Percentiles rank a stretch among this genome's conserved stretches.
Conservation (phyloP, 495 filamentous ascomycete species). For the Paragyromitra xinjiangensis region DNA sequence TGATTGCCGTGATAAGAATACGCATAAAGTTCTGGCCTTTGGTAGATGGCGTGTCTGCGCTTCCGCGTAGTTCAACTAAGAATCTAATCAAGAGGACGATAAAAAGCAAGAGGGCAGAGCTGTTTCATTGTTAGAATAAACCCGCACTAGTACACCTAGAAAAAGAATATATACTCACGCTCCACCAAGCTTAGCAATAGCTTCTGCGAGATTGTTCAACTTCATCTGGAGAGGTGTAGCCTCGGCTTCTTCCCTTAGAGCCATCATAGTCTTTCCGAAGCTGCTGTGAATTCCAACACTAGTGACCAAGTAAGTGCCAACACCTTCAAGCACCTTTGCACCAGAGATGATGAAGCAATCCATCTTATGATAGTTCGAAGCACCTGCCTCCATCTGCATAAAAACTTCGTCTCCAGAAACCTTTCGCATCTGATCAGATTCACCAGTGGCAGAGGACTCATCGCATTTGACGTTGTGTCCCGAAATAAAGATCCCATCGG, state of each 20-base stretch:
- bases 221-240: conserved; percentile 82
- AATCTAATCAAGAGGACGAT: conserved; percentile 80
- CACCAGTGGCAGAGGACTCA: conserved; percentile 80
- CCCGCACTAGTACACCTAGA: conserved; percentile 57
- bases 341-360: conserved; percentile 88
- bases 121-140: conserved; percentile 32
- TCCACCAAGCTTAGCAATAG: conserved; percentile 79
- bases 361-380: conserved; percentile 62
- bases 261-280: conserved; percentile 85
- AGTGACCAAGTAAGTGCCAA: conserved; percentile 82
- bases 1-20: conserved; percentile 84
- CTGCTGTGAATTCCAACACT: conserved; percentile 75
- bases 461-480: conserved; percentile 80
- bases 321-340: conserved; percentile 78
- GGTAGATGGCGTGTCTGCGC: conserved; percentile 61
- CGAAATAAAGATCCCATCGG: conserved; percentile 78
- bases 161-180: conserved; percentile 60
- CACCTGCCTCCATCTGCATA: conserved; percentile 67
- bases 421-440: conserved; percentile 74
- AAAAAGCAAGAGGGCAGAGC: conserved; percentile 74
- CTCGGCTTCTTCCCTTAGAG: conserved; percentile 76
- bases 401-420: conserved; percentile 70
- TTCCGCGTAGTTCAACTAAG: conserved; percentile 67
- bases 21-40: conserved; percentile 80
- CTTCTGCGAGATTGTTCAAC: conserved; percentile 76